Base-by-base conservation (phyloP, 1,139 yeast genomes). In the Scheffersomyces parashehatae region DNA sequence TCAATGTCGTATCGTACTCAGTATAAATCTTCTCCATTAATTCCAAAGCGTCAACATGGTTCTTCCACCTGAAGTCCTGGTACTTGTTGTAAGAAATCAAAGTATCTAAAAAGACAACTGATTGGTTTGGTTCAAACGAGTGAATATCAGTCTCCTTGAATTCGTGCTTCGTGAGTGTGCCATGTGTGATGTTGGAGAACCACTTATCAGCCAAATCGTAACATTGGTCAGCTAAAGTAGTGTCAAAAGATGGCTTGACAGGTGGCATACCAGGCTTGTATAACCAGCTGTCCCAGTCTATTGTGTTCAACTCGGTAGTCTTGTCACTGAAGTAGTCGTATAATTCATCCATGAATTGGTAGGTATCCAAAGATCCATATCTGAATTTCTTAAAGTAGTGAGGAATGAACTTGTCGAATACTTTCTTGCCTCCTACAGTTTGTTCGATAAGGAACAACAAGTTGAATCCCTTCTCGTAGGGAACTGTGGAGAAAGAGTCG, bases 401-500 rank as follows among this genome's bases (percentile, higher is more conserved):
- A 42, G 87, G 88, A 54, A 90, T 83, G 60, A 87, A 90, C 38
- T 85, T 84, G 62, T 88, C 95, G 62, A 88, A 90, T 13, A 64
- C 76, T 15, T 70, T 72, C 47, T 64, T 66, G 28, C 88, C 88
- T 37, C 93, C 89, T 13, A 76, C 67, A 16, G 50, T 43, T 42
- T 72, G 76, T 65, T 90, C 97, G 43, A 90, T 72, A 54, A 81
- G 79, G 67, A 81, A 88, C 50, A 90, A 72, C 57, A 90, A 75
- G 56, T 85, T 88, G 59, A 85, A 86, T 3, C 97, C 97, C 67
- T 88, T 89, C 62, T 89, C 97, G 65, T 90, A 90, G 1, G 97
- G 97, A 35, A 88, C 96, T 5, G 86, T 76, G 31, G 91, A 83
- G 64, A 88, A 90, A 0, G 95, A 84, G 55, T 88, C 96, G 65